These are phyloP conservation scores for Jackrogersella multiformis DNA, from an alignment of 495 filamentous ascomycete species.

Conservation along the genomic window DNA sequence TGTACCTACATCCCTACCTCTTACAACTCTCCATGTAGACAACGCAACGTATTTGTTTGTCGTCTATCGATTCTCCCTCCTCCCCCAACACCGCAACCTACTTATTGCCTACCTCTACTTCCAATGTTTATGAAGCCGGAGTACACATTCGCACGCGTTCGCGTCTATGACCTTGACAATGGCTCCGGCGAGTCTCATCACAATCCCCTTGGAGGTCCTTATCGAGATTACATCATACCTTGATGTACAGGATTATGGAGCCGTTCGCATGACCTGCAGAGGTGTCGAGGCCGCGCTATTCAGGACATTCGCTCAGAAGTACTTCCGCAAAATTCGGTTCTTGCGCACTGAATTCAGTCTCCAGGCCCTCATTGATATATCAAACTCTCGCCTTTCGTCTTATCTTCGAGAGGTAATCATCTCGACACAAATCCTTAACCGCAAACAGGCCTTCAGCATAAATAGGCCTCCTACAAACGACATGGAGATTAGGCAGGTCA, in stretches of 20 bases:
- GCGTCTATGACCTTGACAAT: neutral
- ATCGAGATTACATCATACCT: constrained; percentile 49
- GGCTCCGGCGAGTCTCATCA: constrained; percentile 25
- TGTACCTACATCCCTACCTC: too few species aligned
- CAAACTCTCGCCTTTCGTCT: constrained; percentile 51
- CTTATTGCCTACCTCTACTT: neutral
- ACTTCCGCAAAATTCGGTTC: constrained; percentile 63
- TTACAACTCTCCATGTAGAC: too few species aligned
- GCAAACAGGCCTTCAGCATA: neutral
- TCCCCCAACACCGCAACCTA: neutral
- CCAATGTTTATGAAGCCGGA: neutral
- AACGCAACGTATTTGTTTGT: too few species aligned
- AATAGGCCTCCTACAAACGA: neutral
- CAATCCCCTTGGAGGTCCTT: constrained; percentile 51
- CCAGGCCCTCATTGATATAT: constrained; percentile 59
- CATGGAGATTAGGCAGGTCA: neutral
- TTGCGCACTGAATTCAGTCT: constrained; percentile 58
- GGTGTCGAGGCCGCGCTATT: constrained; percentile 53
- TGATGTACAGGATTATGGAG: constrained; percentile 48
- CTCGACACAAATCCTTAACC: constrained; percentile 21
- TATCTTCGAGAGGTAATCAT: constrained; percentile 59
- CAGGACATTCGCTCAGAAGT: constrained; percentile 57
- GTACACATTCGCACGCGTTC: neutral
- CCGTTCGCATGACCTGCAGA: constrained; percentile 56
- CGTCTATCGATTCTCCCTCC: neutral